phyloP scores from a whole-genome alignment of 441 rosid genomes.

The Erysimum pusillum region DNA sequence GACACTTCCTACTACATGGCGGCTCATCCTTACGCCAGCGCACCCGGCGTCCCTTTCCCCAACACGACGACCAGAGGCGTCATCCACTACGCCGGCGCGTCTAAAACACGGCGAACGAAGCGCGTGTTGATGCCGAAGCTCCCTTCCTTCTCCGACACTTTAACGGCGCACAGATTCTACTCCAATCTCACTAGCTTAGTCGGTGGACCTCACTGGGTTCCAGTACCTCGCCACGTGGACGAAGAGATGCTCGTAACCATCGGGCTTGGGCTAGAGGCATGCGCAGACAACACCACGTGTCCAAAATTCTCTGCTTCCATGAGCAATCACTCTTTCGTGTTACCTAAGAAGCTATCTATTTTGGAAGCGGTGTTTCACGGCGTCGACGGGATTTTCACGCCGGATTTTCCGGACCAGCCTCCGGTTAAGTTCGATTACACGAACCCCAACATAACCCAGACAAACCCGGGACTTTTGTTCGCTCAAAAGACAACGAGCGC shows the following conservation, averaged over 20 bases:
- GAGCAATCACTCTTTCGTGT: constrained; percentile 75
- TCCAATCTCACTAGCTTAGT: constrained; percentile 56
- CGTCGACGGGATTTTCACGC: constrained; percentile 65
- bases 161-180: constrained; percentile 72
- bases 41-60: constrained; percentile 42
- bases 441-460: constrained; percentile 44
- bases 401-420: constrained; percentile 75
- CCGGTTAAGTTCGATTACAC: constrained; percentile 73
- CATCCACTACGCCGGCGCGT: constrained; percentile 54
- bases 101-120: constrained; percentile 23
- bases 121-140: constrained; percentile 69
- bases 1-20: constrained; percentile 84
- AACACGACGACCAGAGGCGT: constrained; percentile 77
- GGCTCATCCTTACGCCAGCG: constrained; percentile 69
- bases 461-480: constrained; percentile 44
- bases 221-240: constrained; percentile 72
- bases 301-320: constrained; percentile 69
- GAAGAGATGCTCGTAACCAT: constrained; percentile 76
- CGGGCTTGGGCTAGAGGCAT: constrained; percentile 60
- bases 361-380: constrained; percentile 68
- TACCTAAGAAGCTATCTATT: constrained; percentile 61
- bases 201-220: constrained; percentile 65
- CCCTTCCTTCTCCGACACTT: constrained; percentile 71
- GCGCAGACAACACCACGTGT: constrained; percentile 62
- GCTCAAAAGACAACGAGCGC: constrained; percentile 66